Evolutionary conservation across 805 yeast genomes (phyloP).

Genomic region (Candida germanica): DNA sequence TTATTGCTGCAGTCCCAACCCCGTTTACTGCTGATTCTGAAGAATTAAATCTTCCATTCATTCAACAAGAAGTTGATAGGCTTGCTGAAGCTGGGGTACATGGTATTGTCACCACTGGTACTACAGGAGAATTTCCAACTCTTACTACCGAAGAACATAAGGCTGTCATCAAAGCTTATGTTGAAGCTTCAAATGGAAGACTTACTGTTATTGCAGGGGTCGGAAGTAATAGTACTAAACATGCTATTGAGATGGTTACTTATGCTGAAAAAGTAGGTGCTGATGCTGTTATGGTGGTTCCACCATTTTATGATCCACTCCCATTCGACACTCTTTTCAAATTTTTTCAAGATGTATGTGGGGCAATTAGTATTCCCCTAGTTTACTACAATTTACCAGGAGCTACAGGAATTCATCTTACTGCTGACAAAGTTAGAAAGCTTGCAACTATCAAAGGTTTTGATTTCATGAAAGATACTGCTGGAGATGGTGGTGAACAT

Average conservation of each 20-base stretch:
- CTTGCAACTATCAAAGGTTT: constrained; percentile 13
- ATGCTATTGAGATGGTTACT: constrained; percentile 14
- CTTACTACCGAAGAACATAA: constrained; percentile 14
- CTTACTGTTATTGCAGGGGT: constrained; percentile 14
- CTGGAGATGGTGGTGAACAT: constrained; percentile 10
- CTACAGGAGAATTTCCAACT: constrained; percentile 16
- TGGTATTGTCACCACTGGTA: constrained; percentile 15
- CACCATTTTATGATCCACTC: constrained; percentile 15
- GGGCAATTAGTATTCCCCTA: constrained; percentile 12
- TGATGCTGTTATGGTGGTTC: constrained; percentile 14
- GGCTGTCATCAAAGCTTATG: constrained; percentile 13
- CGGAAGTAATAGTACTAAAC: constrained; percentile 14
- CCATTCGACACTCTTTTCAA: constrained; percentile 11
- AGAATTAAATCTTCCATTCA: constrained; percentile 8
- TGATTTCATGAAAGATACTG: constrained; percentile 14
- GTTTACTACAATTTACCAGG: constrained; percentile 16
- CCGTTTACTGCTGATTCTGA: constrained; percentile 12
- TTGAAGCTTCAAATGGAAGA: constrained; percentile 14
- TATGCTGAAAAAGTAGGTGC: constrained; percentile 14
- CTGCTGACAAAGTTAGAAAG: constrained; percentile 12
- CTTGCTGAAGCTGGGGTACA: constrained; percentile 13
- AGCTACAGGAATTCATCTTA: constrained; percentile 15
- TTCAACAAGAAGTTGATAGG: constrained; percentile 13
- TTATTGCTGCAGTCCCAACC: constrained; percentile 15
- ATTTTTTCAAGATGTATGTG: constrained; percentile 14